Evolutionary conservation across 768 basidiomycete species (phyloP), one percentile per base, ranked within the genome.

Genomic region (Russula foetens): DNA sequence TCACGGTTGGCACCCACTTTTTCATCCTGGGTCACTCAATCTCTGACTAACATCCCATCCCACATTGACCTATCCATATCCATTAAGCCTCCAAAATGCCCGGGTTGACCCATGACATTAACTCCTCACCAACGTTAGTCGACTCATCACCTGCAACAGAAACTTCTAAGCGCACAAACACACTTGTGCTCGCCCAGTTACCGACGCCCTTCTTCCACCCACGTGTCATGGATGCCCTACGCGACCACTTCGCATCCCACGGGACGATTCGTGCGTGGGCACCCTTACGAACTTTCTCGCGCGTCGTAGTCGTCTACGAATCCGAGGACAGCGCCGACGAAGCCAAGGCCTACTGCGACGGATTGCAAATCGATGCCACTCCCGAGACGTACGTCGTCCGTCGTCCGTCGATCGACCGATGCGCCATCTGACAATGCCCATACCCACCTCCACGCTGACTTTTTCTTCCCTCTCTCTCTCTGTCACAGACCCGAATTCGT

Each of bases 201-300:
- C 91, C 93, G 4, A 80, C 76, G 35, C 74, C 80, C 1, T 91
- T 94, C 71, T 96, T 98, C 75, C 79, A 85, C 38, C 84, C 86
- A 7, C 67, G 79, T 0, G 79, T 89, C 61, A 77, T 93, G 24
- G 73, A 79, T 12, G 80, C 88, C 19, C 76, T 98, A 24, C 79
- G 75, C 44, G 73, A 77, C 23, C 86, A 95, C 69, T 98, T 98
- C 69, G 76, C 75, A 3, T 69, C 77, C 3, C 94, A 87, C 66
- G 96, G 97, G 19, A 75, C 79, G 26, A 84, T 99, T n/a, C 85
- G 89, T 67, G 81, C 86, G 67, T 99, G 95, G 94, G 91, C 89
- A 0, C 92, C 93, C 4, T 73, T 98, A 6, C 82, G 81, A 21
- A 85, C 84, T 7, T 92, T 98, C 67, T 81, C 84, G 1, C 80